Evolutionary conservation across 371 early-diverging fungal genomes (phyloP), one percentile per base, ranked within the genome.

Genomic region (Mortierella sp.): DNA sequence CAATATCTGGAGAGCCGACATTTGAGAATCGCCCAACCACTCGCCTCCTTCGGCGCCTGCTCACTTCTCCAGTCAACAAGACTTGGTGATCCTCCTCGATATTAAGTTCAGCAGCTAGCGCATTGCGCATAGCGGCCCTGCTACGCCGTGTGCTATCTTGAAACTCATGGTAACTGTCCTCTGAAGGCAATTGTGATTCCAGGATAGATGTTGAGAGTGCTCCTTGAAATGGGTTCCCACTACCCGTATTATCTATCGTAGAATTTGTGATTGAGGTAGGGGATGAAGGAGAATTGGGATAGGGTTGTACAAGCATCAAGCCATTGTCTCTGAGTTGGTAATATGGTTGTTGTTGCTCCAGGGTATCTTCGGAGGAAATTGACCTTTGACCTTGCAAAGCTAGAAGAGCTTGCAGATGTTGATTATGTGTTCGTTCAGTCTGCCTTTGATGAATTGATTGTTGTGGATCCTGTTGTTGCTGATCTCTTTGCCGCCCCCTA

Each of bases 1-100:
- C 76, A 34, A 70, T 70, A 34, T 76, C 76, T 0, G 63, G 67
- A 3, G 66, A 55, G 4, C 49, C 66, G 7, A 59, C n/a, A n/a
- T 51, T 61, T 19, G 64, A 31, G 28, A 71, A 53, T 37, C 61
- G 59, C 29, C 73, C 70, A 3, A 53, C 19, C 17, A 61, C 57
- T 7, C 70, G 80, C 28, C 80, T 66, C 40, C 80, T 29, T 29
- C 80, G 61, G 31, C 80, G 70, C 22, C 74, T 35, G 55, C 78
- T 77, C 32, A 72, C 66, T 40, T 77, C 78, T 37, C 78, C 78
- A 1, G 78, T 72, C 35, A 64, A 31, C 47, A 77, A 28, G 3
- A 77, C 72, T 29, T 72, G 72, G 10, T 60, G 61, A 28, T 72
- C 72, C 31, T 77, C 78, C 40, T 77, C 78, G 23, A 72, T 72